Base-by-base conservation (phyloP, 148 eudicot species). In the Chenopodium formosanum region DNA sequence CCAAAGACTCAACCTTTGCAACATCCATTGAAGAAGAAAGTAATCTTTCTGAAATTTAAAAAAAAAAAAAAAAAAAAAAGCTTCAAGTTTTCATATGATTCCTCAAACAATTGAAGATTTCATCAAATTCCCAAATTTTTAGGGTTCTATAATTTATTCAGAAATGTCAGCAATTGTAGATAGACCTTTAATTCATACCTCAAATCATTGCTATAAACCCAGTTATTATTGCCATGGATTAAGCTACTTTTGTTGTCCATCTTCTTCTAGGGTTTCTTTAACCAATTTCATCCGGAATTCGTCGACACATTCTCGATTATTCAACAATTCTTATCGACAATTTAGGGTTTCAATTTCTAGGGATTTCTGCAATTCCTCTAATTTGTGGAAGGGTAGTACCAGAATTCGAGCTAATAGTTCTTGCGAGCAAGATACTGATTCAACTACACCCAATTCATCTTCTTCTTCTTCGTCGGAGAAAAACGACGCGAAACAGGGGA, bases 341-440 rank as follows among this genome's bases (percentile, higher is more conserved):
- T n/a, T 82, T 86, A 87, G 90, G 88, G 84, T 82, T 87, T 85
- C 86, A 20, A 80, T 79, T 85, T 84, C 84, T 23, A 81, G 31
- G 60, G 73, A 81, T 58, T 70, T 81, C 50, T 74, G 20, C 48
- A 47, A 73, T 71, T 73, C 82, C 11, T 82, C 78, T 44, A 23
- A 75, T 56, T 84, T 78, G 72, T 74, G 89, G 60, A 78, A 78
- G 73, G 70, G 66, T 19, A 56, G 74, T 29, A 73, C 75, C 82
- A 84, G 77, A 62, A 65, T 89, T 73, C 84, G 80, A 50, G 93
- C 89, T 4, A 90, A 90, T 31, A 83, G 88, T 63, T 90, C 93
- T 6, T 86, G 90, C 74, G 93, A 92, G 70, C 93, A 92, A 22
- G 94, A 91, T 65, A 84, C 84, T 7, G 94, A 89, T 74, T 84